A percentile compares a stretch with the other conserved stretches of the same genome.
These are phyloP conservation scores for Ophiostoma triangulosporum DNA, from an alignment of 2,329 filamentous ascomycete genomes.

Conservation along the genomic window DNA sequence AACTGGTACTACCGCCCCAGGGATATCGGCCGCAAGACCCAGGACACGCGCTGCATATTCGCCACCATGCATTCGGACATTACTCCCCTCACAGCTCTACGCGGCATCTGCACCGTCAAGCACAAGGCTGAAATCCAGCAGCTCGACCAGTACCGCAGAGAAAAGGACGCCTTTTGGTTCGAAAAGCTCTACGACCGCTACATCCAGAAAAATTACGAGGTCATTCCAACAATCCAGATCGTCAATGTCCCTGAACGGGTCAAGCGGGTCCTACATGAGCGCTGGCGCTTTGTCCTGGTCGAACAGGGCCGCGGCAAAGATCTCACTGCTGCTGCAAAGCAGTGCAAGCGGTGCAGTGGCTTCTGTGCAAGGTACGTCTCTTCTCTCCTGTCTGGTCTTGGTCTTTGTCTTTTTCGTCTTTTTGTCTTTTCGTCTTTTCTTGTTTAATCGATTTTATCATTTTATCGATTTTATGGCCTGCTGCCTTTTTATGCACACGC, in stretches of 20 bases:
- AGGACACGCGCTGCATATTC: slow-evolving; percentile 82
- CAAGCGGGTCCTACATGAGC: slow-evolving; percentile 88
- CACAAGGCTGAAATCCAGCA: slow-evolving; percentile 78
- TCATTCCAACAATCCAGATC: slow-evolving; percentile 80
- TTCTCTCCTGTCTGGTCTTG: not conserved
- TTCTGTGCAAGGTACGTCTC: slow-evolving; percentile 76
- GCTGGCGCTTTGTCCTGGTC: slow-evolving; percentile 92
- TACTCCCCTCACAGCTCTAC: slow-evolving; percentile 79
- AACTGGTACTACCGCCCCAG: slow-evolving; percentile 98
- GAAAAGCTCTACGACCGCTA: slow-evolving; percentile 97
- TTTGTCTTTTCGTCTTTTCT: not conserved
- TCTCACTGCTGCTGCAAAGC: slow-evolving; percentile 87
- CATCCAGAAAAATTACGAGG: slow-evolving; percentile 95
- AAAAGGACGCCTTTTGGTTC: slow-evolving; percentile 85
- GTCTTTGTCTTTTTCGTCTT: not conserved
- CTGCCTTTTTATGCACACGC: slow-evolving; percentile 8
- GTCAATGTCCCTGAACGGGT: slow-evolving; percentile 94
- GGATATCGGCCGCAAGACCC: slow-evolving; percentile 84
- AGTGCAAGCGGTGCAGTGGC: slow-evolving; percentile 79
- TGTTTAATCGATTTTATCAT: not conserved
- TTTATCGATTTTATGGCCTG: slow-evolving; percentile 11
- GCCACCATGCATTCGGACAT: slow-evolving; percentile 98
- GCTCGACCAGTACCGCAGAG: slow-evolving; percentile 72
- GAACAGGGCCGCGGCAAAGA: slow-evolving; percentile 91
- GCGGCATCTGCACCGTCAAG: slow-evolving; percentile 82